Evolutionary conservation across 441 rosid genomes (phyloP), one percentile per base, ranked within the genome.

Genomic region (Hypseocharis bilobata): DNA sequence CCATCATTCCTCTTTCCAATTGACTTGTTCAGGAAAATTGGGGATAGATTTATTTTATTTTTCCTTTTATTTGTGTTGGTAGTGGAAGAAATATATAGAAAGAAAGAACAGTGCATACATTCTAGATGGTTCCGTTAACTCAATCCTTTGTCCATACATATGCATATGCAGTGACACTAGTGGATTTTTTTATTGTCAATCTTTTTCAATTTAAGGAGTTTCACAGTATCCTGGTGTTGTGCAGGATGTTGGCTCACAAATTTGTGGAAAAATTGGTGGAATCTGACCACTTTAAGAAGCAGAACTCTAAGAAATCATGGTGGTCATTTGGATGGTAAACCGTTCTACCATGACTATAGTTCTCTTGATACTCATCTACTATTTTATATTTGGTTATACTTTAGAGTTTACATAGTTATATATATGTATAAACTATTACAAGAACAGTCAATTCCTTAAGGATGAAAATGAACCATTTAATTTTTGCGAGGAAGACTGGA

Each of bases 191-290:
- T 3, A 44, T 14, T 44, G 34, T 16, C 5, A 11, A 13, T 20
- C 30, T 11, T 56, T 56, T 28, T 56, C 36, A 27, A 56, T 14
- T 56, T 14, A 63, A 49, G 20, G 27, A 32, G 42, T 56, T 40
- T 68, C 45, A 51, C 62, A 36, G 40, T 56, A 32, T 44, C 49
- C 52, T 67, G 67, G 17, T 76, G 64, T 67, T 66, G n/a, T 74
- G 66, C 80, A 95, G 99, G 85, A 95, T 92, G 98, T 72, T 91
- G 81, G 98, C 98, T 44, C 99, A 89, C 85, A 95, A 88, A 75
- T 87, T 89, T 81, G 90, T 95, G 76, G 83, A 89, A 78, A 79
- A 76, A 71, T 88, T 96, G 8, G 58, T 81, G 32, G 93, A 86
- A 72, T 83, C 88, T 45, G 90, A 82, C 69, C 55, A 77, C 69